Evolutionary conservation across 805 yeast genomes (phyloP).

Genomic region (Candida ficus): DNA sequence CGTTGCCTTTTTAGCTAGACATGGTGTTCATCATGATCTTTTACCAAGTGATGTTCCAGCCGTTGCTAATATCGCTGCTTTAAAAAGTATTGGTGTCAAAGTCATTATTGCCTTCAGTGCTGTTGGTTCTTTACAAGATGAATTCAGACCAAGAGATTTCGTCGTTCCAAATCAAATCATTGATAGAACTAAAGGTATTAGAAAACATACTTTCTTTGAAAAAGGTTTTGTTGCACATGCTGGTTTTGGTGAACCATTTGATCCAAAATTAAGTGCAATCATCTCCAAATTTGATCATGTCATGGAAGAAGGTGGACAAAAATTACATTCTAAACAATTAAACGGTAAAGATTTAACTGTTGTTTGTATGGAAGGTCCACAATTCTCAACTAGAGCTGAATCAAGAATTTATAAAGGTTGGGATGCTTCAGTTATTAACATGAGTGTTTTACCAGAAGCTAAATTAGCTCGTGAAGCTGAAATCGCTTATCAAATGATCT

Average conservation of each 20-base stretch:
- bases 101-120: slow-evolving; percentile 92
- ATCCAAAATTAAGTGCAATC: slow-evolving; percentile 60
- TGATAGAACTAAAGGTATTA: slow-evolving; percentile 94
- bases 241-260: slow-evolving; percentile 96
- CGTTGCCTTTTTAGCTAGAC: slow-evolving; percentile 92
- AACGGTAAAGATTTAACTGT: slow-evolving; percentile 74
- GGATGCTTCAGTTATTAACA: slow-evolving; percentile 95
- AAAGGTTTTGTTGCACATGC: slow-evolving; percentile 96
- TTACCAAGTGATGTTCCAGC: slow-evolving; percentile 91
- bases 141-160: slow-evolving; percentile 91
- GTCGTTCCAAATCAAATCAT: slow-evolving; percentile 95
- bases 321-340: slow-evolving; percentile 61
- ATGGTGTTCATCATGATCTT: slow-evolving; percentile 84
- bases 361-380: slow-evolving; percentile 99
- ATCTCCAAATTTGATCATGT: slow-evolving; percentile 56
- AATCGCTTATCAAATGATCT: slow-evolving; percentile 93
- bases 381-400: slow-evolving; percentile 95
- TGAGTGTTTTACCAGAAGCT: slow-evolving; percentile 97
- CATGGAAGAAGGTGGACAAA: slow-evolving; percentile 42
- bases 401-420: slow-evolving; percentile 77
- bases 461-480: slow-evolving; percentile 97
- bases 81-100: slow-evolving; percentile 80
- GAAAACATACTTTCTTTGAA: slow-evolving; percentile 81
- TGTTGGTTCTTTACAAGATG: slow-evolving; percentile 88
- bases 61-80: slow-evolving; percentile 93